phyloP scores from a whole-genome alignment of 257 asterid genomes.

The Schizonepeta tenuifolia region DNA sequence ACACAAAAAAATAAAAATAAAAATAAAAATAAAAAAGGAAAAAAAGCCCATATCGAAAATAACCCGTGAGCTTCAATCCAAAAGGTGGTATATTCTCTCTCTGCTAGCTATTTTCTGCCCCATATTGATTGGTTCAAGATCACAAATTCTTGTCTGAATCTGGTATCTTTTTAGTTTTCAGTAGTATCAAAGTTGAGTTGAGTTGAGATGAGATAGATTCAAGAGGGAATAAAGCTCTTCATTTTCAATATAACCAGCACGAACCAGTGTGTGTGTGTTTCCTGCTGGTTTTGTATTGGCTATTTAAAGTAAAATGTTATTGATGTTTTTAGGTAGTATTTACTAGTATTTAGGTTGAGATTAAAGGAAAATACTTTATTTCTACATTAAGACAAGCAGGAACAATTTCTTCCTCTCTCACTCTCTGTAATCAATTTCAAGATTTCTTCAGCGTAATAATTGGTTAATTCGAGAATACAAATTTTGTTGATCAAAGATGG shows the following conservation, averaged over 20 bases:
- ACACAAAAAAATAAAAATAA: not conserved
- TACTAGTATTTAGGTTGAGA: not conserved
- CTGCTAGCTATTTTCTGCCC: not conserved
- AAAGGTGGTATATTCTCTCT: conserved; percentile 28
- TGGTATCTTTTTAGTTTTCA: not conserved
- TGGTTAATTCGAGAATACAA: not conserved
- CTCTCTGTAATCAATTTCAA: not conserved
- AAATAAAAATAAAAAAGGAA: not conserved
- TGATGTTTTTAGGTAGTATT: not conserved
- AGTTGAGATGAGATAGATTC: too few relatives aligned
- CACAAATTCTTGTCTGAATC: not conserved
- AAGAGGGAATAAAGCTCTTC: not conserved
- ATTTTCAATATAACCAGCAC: not conserved
- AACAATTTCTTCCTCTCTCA: not conserved
- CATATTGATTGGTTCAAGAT: conserved; percentile 1
- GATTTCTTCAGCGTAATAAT: not conserved
- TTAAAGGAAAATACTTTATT: not conserved
- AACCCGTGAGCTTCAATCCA: conserved; percentile 29
- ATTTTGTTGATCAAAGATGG: not conserved
- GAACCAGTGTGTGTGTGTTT: not conserved
- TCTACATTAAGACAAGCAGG: not conserved
- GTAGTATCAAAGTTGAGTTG: not conserved
- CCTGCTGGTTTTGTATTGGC: not conserved
- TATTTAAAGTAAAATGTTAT: not conserved
- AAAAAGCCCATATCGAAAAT: conserved; percentile 2